Evolutionary conservation across 495 filamentous ascomycete species (phyloP).

Genomic region (Tuber brumale): DNA sequence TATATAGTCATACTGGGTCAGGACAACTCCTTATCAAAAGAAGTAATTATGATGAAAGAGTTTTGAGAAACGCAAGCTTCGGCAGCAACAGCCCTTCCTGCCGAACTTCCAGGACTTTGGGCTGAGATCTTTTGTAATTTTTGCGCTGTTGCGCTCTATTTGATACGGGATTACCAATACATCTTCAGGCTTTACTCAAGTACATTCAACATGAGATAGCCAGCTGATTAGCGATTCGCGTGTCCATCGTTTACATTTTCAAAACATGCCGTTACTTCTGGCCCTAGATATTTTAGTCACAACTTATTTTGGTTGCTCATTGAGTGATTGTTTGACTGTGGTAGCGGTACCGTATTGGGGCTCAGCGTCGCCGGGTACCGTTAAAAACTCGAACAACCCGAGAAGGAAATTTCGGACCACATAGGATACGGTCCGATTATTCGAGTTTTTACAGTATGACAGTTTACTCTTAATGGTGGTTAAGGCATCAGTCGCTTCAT

Average conservation of each 20-base stretch:
- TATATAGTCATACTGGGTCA: not conserved
- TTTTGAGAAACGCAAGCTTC: not conserved
- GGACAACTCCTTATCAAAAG: not conserved
- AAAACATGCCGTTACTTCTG: not conserved
- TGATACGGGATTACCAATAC: not conserved
- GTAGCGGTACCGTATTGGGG: not conserved
- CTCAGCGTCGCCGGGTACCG: no score
- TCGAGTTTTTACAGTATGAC: not conserved
- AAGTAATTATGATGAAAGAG: not conserved
- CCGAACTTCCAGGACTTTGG: not conserved
- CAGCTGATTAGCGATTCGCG: not conserved
- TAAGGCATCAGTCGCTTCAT: not conserved
- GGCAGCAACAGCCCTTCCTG: not conserved
- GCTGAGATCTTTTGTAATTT: not conserved
- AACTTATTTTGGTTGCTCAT: not conserved
- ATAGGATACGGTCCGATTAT: no score
- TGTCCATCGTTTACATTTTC: not conserved
- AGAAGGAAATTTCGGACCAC: no score
- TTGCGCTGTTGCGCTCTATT: not conserved
- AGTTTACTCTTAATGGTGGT: not conserved
- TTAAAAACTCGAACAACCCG: no score
- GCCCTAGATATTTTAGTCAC: not conserved
- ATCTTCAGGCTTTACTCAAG: not conserved
- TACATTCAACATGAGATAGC: not conserved
- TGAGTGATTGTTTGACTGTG: not conserved